These are phyloP conservation scores for Botrytis paeoniae DNA, from an alignment of 2,329 filamentous ascomycete species.

Conservation along the genomic window DNA sequence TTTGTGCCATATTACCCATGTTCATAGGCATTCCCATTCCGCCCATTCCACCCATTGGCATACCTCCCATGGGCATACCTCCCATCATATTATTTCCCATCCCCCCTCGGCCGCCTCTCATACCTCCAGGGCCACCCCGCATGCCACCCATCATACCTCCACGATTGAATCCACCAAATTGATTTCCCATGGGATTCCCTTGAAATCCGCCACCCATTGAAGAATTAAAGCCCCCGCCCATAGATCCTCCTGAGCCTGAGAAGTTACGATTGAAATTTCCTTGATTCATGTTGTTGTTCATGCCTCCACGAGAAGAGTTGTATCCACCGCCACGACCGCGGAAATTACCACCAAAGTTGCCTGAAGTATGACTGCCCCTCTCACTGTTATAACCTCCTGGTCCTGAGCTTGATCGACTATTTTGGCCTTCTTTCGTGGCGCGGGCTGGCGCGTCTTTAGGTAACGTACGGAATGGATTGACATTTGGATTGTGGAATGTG, in stretches of 20 bases:
- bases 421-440: conserved; percentile 57
- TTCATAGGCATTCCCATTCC: conserved; percentile 39
- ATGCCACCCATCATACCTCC: conserved; percentile 53
- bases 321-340: conserved; percentile 50
- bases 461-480: conserved; percentile 86
- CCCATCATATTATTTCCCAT: conserved; percentile 45
- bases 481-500: conserved; percentile 70
- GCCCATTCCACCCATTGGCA: conserved; percentile 51
- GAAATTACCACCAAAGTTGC: conserved; percentile 42
- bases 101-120: conserved; percentile 56
- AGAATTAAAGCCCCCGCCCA: conserved; percentile 45
- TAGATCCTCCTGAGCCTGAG: conserved; percentile 45
- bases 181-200: conserved; percentile 44
- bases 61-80: conserved; percentile 53
- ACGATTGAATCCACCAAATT: conserved; percentile 51
- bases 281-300: conserved; percentile 46
- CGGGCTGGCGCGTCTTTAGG: conserved; percentile 82
- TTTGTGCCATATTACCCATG: conserved; percentile 46
- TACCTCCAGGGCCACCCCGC: conserved; percentile 51
- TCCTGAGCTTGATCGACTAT: conserved; percentile 50
- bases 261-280: conserved; percentile 53
- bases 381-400: conserved; percentile 50
- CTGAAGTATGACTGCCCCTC: conserved; percentile 37
- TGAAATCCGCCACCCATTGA: conserved; percentile 49
- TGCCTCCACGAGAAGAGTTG: conserved; percentile 41